Evolutionary conservation across 345 rosid genomes (phyloP), one percentile per base, ranked within the genome.

Genomic region (Aquilaria sinensis): DNA sequence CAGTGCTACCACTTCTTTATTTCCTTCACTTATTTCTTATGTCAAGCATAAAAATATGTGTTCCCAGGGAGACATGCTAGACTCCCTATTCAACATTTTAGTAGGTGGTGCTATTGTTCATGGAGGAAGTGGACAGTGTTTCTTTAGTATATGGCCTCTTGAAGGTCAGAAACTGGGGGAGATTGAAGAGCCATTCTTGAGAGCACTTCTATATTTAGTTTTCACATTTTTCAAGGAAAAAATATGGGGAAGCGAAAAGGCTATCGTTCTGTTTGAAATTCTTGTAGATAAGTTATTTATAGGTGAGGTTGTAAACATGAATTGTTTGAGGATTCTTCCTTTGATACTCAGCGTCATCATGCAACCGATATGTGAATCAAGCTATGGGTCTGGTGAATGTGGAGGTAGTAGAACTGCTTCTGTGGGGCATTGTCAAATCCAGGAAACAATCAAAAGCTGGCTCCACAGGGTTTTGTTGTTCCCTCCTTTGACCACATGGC

Each of bases 81-180:
- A 88, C 74, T 82, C 86, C 55, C 64, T 86, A 67, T 81, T 88
- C 71, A 69, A 79, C 75, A 86, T 85, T 73, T 76, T 93, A 76
- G 86, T 93, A 66, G 85, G 79, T 73, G 94, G 96, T 65, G 89
- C 96, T 59, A 89, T 93, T 62, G 75, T 80, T 71, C 85, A 79
- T 69, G 94, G 80, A 66, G 79, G 71, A 78, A 69, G 63, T 68
- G 49, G 48, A 41, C 70, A 60, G 64, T 67, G 69, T 74, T 66
- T 59, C 15, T 71, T 74, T 60, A 70, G 74, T 68, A 66, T 75
- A 62, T 81, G 82, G 80, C 62, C 78, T 69, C 67, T 72, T 58
- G 66, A 68, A 54, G 81, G 59, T 57, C 76, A 79, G 69, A 78
- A 74, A 60, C 57, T 85, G 61, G 85, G 74, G 68, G 80, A 74